Evolutionary conservation across 2,329 filamentous ascomycete genomes (phyloP), one percentile per base, ranked within the genome.

Genomic region (Diaporthe ilicicola): DNA sequence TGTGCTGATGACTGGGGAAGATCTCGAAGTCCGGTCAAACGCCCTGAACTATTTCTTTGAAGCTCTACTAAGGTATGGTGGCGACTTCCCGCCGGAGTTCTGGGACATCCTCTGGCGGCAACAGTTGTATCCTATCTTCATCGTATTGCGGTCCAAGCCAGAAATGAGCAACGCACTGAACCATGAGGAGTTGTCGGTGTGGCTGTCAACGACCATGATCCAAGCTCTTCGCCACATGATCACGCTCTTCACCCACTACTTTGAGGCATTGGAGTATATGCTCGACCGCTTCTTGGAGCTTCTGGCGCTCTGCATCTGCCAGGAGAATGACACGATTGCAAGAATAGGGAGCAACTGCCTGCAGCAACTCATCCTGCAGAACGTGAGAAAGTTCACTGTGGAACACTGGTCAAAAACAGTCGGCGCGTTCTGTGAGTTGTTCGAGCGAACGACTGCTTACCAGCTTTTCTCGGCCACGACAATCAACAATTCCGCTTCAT

Each of bases 41-140:
- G 96, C 97, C 2, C 86, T 99, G 50, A 97, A 95, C 76, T 99
- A 98, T 81, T 94, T 99, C 73, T 99, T 99, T 77, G 95, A 98
- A 71, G 94, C 94, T 0, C 86, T 99, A 8, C 91, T 97, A 71
- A 91, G 90, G 73, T 96, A 98, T 76, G 96, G 97, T 44, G 93
- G 94, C 22, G 93, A 94, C 75, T 99, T 98, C 77, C 94, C 95
- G 4, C 86, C 91, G 1, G 94, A 97, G 67, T 99, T 99, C 80
- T 99, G 96, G 96, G 96, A 99, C 80, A 97, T 96, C 22, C 88
- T 99, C 0, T 99, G 96, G 95, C 90, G 95, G 62, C 96, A 99
- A 80, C 89, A 99, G 71, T 88, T 99, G 1, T 98, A 97, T 76
- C 97, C 96, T 0, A 99, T 99, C 75, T 99, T 99, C 83, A 95